These are phyloP conservation scores for Cyclotella sp. DNA, from an alignment of 108 stramenopile species.

Conservation along the genomic window DNA sequence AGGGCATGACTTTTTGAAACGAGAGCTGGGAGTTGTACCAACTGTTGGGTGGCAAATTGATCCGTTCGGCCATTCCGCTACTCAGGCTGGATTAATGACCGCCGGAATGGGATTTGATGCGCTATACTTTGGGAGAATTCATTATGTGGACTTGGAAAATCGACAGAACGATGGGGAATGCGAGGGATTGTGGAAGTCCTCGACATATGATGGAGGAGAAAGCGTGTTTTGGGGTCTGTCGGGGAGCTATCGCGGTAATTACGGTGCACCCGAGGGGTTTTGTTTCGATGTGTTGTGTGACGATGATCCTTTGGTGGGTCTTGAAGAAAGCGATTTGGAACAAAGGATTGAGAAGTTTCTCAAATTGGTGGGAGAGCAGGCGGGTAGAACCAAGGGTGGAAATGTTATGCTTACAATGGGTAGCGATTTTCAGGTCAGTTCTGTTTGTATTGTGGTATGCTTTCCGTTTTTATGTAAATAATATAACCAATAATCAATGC, in stretches of 20 bases:
- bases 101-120: conserved; percentile 88
- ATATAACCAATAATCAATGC: background rate
- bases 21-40: conserved; percentile 87
- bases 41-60: conserved; percentile 96
- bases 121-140: conserved; percentile 94
- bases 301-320: conserved; percentile 66
- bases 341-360: conserved; percentile 61
- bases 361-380: conserved; percentile 58
- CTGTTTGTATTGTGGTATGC: background rate
- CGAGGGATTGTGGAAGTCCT: conserved; percentile 87
- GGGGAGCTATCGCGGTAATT: conserved; percentile 81
- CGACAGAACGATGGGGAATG: conserved; percentile 69
- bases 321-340: conserved; percentile 46
- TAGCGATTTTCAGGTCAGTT: conserved; percentile 67
- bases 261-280: conserved; percentile 78
- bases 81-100: conserved; percentile 89
- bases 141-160: conserved; percentile 89
- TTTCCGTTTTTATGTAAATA: background rate
- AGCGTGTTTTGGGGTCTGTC: conserved; percentile 90
- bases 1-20: conserved; percentile 87
- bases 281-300: conserved; percentile 76
- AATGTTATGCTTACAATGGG: conserved; percentile 94
- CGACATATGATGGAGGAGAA: conserved; percentile 39
- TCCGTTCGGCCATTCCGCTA: conserved; percentile 97
- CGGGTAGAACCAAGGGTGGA: conserved; percentile 73